These are phyloP conservation scores for Rhodocollybia butyracea DNA, from an alignment of 768 basidiomycete species.

Conservation along the genomic window DNA sequence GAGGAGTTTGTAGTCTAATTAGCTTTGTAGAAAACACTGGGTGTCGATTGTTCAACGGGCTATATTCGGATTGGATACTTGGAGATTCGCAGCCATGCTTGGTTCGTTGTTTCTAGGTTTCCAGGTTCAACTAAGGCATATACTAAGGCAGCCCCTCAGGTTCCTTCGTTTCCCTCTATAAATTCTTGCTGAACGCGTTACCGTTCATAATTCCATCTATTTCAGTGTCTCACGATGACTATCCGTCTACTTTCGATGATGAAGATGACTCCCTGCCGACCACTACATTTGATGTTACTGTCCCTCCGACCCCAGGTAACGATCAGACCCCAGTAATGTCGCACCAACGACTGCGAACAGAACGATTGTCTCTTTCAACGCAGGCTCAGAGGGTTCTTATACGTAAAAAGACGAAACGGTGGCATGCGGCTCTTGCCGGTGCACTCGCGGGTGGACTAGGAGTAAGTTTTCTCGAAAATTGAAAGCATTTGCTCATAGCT, in stretches of 20 bases:
- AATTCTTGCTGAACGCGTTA: constrained; percentile 72
- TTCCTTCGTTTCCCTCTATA: constrained; percentile 76
- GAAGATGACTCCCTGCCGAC: constrained; percentile 15
- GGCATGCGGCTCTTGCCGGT: constrained; percentile 82
- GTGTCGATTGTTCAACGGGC: constrained; percentile 73
- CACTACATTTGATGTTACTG: constrained; percentile 1
- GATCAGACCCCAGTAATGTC: constrained; percentile 6
- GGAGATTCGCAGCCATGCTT: constrained; percentile 86
- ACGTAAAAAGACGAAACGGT: constrained; percentile 63
- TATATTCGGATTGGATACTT: constrained; percentile 78
- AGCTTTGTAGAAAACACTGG: constrained; percentile 49
- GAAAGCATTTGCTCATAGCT: not conserved
- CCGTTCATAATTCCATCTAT: constrained; percentile 62
- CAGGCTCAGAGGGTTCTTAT: constrained; percentile 62
- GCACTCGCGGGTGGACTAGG: constrained; percentile 68
- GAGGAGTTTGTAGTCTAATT: not conserved
- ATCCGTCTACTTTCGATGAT: constrained; percentile 23
- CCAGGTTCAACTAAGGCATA: not conserved
- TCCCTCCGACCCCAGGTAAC: constrained; percentile 6
- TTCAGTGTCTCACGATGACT: constrained; percentile 22
- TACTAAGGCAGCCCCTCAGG: constrained; percentile 33
- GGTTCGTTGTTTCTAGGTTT: constrained; percentile 40
- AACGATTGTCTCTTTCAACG: constrained; percentile 59
- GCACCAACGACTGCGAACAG: constrained; percentile 24
- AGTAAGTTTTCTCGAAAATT: too few relatives aligned